These are phyloP conservation scores for Colletotrichum endophyticum DNA, from an alignment of 2,329 filamentous ascomycete genomes.

Conservation along the genomic window DNA sequence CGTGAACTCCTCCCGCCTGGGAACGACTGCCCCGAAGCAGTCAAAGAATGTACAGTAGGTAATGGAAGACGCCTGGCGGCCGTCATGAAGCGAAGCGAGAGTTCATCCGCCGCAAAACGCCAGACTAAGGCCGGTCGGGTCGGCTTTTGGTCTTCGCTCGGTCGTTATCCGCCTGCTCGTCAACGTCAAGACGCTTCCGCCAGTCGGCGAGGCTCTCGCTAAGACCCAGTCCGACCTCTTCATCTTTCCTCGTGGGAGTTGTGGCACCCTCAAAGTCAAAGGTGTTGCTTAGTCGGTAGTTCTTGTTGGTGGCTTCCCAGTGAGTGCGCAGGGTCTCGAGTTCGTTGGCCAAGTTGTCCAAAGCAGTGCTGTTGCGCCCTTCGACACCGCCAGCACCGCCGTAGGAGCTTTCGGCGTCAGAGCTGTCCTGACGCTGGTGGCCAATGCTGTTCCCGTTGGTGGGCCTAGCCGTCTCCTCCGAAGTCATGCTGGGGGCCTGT, in stretches of 20 bases:
- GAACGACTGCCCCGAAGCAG: neutral
- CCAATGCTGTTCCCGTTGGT: constrained; percentile 41
- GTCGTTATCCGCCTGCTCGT: constrained; percentile 34
- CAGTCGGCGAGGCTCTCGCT: constrained; percentile 80
- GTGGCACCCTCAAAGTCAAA: constrained; percentile 76
- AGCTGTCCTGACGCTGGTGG: constrained; percentile 59
- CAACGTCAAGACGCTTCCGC: constrained; percentile 75
- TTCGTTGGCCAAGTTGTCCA: constrained; percentile 91
- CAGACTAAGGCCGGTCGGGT: constrained; percentile 23
- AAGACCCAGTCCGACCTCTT: constrained; percentile 54
- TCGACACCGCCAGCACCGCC: constrained; percentile 52
- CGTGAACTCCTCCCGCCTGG: constrained; percentile 8
- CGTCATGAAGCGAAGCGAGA: constrained; percentile 20
- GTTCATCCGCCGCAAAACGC: constrained; percentile 23
- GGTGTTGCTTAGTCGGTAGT: constrained; percentile 86
- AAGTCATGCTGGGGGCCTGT: constrained; percentile 57
- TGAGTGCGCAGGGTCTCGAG: constrained; percentile 88
- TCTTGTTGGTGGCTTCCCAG: constrained; percentile 96
- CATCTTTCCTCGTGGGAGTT: constrained; percentile 42
- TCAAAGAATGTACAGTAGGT: constrained; percentile 17
- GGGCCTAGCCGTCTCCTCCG: constrained; percentile 39
- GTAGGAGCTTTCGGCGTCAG: constrained; percentile 68
- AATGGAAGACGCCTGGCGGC: neutral
- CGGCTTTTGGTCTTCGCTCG: constrained; percentile 21
- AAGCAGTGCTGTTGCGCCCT: constrained; percentile 66